phyloP scores from a whole-genome alignment of 176 grass and related monocot species.

The Bolboschoenus planiculmis region DNA sequence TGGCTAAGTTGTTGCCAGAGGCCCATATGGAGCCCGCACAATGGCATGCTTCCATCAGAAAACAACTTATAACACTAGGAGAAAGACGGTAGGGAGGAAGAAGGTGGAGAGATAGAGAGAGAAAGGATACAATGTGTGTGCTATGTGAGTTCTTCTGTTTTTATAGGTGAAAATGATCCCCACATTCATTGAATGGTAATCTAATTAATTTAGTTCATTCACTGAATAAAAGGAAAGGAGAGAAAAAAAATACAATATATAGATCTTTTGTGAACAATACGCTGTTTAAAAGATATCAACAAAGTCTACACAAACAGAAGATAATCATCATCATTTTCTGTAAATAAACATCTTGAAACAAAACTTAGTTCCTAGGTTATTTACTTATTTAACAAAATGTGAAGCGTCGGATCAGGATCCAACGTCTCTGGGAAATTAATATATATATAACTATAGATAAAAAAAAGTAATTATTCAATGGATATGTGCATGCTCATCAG shows the following conservation, averaged over 20 bases:
- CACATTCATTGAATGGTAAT: not conserved
- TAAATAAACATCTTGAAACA: not conserved
- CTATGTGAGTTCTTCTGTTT: not conserved
- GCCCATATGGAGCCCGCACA: conserved; percentile 44
- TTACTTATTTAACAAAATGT: not conserved
- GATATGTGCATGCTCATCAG: not conserved
- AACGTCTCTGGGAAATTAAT: not conserved
- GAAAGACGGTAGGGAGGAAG: not conserved
- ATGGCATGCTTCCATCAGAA: conserved; percentile 44
- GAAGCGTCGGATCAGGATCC: not conserved
- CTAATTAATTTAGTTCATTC: not conserved
- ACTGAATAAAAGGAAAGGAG: not conserved
- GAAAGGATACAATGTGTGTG: not conserved
- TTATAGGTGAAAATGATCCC: not conserved
- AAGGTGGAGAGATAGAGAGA: not conserved
- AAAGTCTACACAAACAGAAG: not conserved
- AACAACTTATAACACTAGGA: not conserved
- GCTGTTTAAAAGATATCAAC: not conserved
- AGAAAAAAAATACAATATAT: not conserved
- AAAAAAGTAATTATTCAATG: not conserved
- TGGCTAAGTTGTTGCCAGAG: not conserved
- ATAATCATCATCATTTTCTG: not conserved
- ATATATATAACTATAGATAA: not conserved
- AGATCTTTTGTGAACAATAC: not conserved
- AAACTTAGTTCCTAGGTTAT: not conserved